These are phyloP conservation scores for Domatiomyces catenatus DNA, from an alignment of 2,329 filamentous ascomycete species.

Conservation along the genomic window DNA sequence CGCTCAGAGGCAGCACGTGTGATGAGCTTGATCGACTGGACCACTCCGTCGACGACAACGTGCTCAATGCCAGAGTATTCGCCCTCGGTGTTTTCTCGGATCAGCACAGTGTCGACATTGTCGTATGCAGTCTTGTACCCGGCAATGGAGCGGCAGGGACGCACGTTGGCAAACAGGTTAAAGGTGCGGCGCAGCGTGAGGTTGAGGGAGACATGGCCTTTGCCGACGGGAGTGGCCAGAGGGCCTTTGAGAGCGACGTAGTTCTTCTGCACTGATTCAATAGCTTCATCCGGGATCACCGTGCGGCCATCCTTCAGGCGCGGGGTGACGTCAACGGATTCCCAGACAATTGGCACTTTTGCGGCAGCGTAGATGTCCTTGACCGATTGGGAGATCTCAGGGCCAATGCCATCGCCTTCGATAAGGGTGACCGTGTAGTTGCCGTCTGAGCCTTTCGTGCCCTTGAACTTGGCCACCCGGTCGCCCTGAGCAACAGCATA, in stretches of 20 bases:
- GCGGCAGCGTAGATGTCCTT: constrained; percentile 98
- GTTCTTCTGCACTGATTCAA: constrained; percentile 85
- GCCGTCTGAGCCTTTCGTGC: constrained; percentile 75
- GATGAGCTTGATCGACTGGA: constrained; percentile 99
- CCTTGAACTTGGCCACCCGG: constrained; percentile 83
- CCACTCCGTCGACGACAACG: constrained; percentile 90
- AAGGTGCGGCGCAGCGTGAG: constrained; percentile 96
- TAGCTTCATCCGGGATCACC: constrained; percentile 80
- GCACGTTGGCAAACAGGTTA: constrained; percentile 98
- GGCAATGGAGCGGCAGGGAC: constrained; percentile 89
- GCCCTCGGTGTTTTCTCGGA: constrained; percentile 98
- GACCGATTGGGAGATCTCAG: constrained; percentile 92
- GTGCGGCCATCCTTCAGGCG: constrained; percentile 90
- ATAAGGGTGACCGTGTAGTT: constrained; percentile 94
- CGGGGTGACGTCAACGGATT: constrained; percentile 90
- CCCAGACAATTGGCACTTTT: constrained; percentile 93
- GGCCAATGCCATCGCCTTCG: constrained; percentile 96
- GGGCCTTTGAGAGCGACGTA: constrained; percentile 97
- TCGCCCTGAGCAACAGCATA: constrained; percentile 39
- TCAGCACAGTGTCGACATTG: constrained; percentile 88
- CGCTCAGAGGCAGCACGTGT: constrained; percentile 84
- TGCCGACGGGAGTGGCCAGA: constrained; percentile 90
- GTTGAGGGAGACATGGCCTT: constrained; percentile 98
- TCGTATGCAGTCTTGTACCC: constrained; percentile 99
- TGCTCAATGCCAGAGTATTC: constrained; percentile 99